These are phyloP conservation scores for Yamadazyma ubonensis DNA, from an alignment of 805 yeast species.

Conservation along the genomic window DNA sequence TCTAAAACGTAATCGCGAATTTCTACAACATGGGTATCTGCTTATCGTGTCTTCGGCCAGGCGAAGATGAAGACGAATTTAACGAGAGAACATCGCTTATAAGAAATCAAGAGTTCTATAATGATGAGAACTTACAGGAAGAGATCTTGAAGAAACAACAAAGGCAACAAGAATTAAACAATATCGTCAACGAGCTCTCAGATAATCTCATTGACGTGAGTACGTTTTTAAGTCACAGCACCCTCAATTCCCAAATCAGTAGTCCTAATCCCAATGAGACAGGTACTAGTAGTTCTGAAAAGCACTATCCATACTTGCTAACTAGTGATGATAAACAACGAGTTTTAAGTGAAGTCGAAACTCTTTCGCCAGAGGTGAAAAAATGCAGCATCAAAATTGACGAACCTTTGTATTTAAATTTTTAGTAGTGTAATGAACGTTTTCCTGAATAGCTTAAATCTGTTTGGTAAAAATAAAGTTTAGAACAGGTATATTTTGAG, in stretches of 20 bases:
- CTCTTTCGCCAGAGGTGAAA: slow-evolving; percentile 18
- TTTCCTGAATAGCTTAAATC: too few species aligned
- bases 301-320: slow-evolving; percentile 24
- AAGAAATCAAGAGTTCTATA: slow-evolving; percentile 24
- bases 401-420: slow-evolving; percentile 26
- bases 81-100: slow-evolving; percentile 42
- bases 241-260: slow-evolving; percentile 3
- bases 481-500: too few species aligned
- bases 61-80: slow-evolving; percentile 36
- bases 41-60: slow-evolving; percentile 43
- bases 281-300: slow-evolving; percentile 11
- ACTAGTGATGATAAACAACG: slow-evolving; percentile 22
- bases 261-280: slow-evolving; percentile 6
- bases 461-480: too few species aligned
- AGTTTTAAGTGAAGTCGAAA: slow-evolving; percentile 22
- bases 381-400: slow-evolving; percentile 17
- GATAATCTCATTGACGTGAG: slow-evolving; percentile 39
- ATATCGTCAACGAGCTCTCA: slow-evolving; percentile 44
- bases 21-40: slow-evolving; percentile 44
- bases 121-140: slow-evolving; percentile 36
- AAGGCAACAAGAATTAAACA: slow-evolving; percentile 47
- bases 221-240: slow-evolving; percentile 24
- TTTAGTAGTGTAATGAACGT: too few species aligned
- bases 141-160: slow-evolving; percentile 40
- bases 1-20: neutral